Evolutionary conservation across 2,329 filamentous ascomycete genomes (phyloP).

Genomic region (Xylariaceae sp.): DNA sequence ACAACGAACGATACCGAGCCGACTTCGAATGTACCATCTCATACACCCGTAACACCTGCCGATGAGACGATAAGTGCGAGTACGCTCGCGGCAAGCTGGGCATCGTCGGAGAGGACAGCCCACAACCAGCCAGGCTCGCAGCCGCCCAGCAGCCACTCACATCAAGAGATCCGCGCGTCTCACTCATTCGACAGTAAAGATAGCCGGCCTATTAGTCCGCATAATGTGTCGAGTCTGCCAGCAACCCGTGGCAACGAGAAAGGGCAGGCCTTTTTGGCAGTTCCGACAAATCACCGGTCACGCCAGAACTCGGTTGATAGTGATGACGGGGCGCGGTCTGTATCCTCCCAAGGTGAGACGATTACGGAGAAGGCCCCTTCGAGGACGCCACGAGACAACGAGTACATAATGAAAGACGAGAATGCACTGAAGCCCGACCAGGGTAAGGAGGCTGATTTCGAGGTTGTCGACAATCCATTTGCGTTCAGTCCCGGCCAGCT

Average conservation of each 20-base stretch:
- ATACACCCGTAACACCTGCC: constrained; percentile 25
- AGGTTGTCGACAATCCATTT: constrained; percentile 74
- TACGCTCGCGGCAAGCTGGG: constrained; percentile 25
- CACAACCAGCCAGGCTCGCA: constrained; percentile 15
- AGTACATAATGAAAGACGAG: constrained; percentile 57
- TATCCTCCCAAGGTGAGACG: constrained; percentile 51
- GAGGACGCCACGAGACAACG: constrained; percentile 37
- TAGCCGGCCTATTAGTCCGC: constrained; percentile 63
- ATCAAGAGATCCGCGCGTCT: constrained; percentile 46
- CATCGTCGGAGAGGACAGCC: constrained; percentile 22
- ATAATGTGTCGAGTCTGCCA: constrained; percentile 62
- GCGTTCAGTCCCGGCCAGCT: constrained; percentile 80
- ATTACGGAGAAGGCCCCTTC: constrained; percentile 40
- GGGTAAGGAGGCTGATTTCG: constrained; percentile 70
- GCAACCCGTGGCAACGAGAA: constrained; percentile 42
- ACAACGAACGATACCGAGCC: constrained; percentile 29
- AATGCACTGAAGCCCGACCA: constrained; percentile 70
- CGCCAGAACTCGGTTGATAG: constrained; percentile 67
- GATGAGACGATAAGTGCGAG: constrained; percentile 29
- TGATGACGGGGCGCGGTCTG: constrained; percentile 53
- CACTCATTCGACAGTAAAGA: constrained; percentile 58
- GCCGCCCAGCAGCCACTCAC: constrained; percentile 17
- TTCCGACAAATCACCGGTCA: constrained; percentile 56
- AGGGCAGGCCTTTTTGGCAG: constrained; percentile 54
- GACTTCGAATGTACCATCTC: constrained; percentile 17